Percentiles rank a stretch among this genome's conserved stretches.
Evolutionary conservation across 352 stramenopile genomes (phyloP).

Genomic region (Globisporangium yorkense): DNA sequence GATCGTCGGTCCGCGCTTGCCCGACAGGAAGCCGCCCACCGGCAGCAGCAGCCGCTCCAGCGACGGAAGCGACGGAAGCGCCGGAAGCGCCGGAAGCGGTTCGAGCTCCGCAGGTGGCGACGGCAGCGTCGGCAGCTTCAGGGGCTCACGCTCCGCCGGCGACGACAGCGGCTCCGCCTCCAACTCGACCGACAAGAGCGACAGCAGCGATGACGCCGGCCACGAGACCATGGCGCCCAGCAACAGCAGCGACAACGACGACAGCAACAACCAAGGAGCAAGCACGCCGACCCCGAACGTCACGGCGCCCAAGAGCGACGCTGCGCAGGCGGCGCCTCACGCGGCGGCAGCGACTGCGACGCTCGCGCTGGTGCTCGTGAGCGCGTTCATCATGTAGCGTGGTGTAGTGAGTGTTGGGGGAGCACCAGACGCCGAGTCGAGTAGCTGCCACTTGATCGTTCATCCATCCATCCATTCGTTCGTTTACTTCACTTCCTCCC

Average conservation of each 20-base stretch:
- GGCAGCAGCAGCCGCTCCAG: background rate
- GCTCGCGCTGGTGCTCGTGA: conserved; percentile 1
- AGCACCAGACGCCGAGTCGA: no score
- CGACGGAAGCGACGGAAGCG: background rate
- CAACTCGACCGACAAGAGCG: background rate
- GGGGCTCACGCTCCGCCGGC: background rate
- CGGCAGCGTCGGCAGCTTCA: background rate
- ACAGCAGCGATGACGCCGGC: no score
- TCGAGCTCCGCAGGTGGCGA: no score
- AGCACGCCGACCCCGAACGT: background rate
- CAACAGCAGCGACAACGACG: background rate
- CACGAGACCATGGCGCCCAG: background rate
- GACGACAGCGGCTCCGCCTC: background rate
- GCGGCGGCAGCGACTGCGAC: background rate
- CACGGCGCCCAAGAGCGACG: background rate
- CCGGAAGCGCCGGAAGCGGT: no score
- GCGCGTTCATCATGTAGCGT: background rate
- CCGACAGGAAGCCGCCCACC: background rate
- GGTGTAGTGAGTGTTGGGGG: background rate
- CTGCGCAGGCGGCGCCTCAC: background rate
- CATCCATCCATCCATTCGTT: no score
- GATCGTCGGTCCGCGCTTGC: background rate
- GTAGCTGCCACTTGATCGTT: no score
- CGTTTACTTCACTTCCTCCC: no score
- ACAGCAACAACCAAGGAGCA: background rate